Percentiles rank a stretch among this genome's conserved stretches.
Conservation (phyloP, 176 grass and related monocot genomes). For the Oryza nivara region DNA sequence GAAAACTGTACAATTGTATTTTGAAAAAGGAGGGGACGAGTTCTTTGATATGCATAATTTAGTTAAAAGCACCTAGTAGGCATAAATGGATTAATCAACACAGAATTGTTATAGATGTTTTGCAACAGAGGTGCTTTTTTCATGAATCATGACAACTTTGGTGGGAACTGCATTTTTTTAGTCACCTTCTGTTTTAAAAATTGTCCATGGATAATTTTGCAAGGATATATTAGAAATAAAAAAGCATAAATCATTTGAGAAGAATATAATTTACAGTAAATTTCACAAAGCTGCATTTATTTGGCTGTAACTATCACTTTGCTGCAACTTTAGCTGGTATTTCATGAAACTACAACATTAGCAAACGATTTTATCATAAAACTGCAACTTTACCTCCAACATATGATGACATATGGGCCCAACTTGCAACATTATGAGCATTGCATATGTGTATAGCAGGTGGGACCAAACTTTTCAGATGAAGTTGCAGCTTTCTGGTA, state of each 20-base stretch:
- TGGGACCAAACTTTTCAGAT: background rate
- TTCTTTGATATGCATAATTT: background rate
- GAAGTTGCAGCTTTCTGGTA: background rate
- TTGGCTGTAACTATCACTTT: background rate
- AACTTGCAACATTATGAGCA: background rate
- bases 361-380: background rate
- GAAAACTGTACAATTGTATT: background rate
- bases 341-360: background rate
- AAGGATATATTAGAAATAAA: background rate
- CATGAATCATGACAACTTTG: conserved; percentile 1
- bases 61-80: background rate
- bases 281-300: background rate
- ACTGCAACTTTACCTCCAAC: background rate
- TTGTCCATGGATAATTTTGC: conserved; percentile 4
- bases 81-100: background rate
- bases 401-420: background rate
- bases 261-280: conserved; percentile 3
- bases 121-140: background rate
- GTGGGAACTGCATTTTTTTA: background rate
- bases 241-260: background rate
- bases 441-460: background rate
- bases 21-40: background rate
- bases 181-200: background rate
- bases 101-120: background rate
- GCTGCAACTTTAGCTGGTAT: background rate